phyloP scores from a whole-genome alignment of 164 flowering plant species.

The Berberis vulgaris region DNA sequence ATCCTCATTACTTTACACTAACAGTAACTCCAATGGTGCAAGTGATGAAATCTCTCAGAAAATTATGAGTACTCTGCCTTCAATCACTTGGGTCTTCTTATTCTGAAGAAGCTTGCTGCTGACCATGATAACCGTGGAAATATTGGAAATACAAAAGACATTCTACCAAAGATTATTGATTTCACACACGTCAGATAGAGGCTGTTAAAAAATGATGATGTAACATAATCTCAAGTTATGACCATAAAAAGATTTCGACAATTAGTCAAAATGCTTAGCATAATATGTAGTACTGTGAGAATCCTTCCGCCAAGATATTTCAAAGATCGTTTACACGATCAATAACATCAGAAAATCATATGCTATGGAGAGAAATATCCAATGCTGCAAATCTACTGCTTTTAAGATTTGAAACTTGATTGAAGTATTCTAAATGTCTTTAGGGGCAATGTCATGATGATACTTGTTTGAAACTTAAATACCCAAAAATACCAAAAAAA shows the following conservation, averaged over 20 bases:
- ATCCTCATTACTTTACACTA: slow-evolving; percentile 62
- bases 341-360: slow-evolving; percentile 74
- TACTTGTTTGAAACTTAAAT: no score
- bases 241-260: slow-evolving; percentile 65
- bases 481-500: no score
- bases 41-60: slow-evolving; percentile 54
- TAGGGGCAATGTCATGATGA: no score
- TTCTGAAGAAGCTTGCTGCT: slow-evolving; percentile 75
- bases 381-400: slow-evolving; percentile 28
- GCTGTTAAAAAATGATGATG: slow-evolving; percentile 35
- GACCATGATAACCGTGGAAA: slow-evolving; percentile 89
- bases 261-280: slow-evolving; percentile 70
- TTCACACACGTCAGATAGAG: slow-evolving; percentile 58
- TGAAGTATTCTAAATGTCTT: no score
- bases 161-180: slow-evolving; percentile 74
- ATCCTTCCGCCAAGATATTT: slow-evolving; percentile 60
- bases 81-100: slow-evolving; percentile 70
- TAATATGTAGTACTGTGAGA: slow-evolving; percentile 69
- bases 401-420: no score
- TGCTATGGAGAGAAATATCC: slow-evolving; percentile 61
- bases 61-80: slow-evolving; percentile 59
- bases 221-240: slow-evolving; percentile 38
- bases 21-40: slow-evolving; percentile 25
- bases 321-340: slow-evolving; percentile 77
- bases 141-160: slow-evolving; percentile 81